Conservation (phyloP, 2,329 filamentous ascomycete species). For the Claviceps capensis region DNA sequence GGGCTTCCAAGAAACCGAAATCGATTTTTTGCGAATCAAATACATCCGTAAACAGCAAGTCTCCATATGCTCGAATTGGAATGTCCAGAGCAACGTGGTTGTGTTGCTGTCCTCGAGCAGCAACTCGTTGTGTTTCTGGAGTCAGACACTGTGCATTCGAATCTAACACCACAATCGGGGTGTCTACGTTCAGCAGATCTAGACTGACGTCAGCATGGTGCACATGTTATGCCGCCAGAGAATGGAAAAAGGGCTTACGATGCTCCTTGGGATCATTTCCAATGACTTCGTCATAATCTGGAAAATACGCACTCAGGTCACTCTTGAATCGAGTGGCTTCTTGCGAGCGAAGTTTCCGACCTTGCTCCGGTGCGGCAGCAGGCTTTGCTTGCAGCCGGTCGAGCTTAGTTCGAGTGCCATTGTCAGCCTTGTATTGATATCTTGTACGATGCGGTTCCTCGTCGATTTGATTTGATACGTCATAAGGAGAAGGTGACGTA, state of each 20-base stretch:
- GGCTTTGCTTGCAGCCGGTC: constrained; percentile 38
- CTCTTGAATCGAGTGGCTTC: constrained; percentile 80
- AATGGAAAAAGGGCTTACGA: constrained; percentile 37
- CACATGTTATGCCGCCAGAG: too few relatives aligned
- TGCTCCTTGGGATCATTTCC: constrained; percentile 69
- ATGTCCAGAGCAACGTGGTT: constrained; percentile 5
- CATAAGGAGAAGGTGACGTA: constrained; percentile 7
- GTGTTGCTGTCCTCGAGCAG: background rate
- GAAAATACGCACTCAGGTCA: constrained; percentile 80
- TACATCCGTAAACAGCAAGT: constrained; percentile 42
- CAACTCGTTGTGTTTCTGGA: constrained; percentile 5
- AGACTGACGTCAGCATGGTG: constrained; percentile 2
- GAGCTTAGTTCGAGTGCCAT: constrained; percentile 49
- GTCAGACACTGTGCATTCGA: constrained; percentile 21
- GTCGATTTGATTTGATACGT: constrained; percentile 9
- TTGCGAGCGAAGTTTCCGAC: constrained; percentile 71
- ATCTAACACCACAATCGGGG: constrained; percentile 59
- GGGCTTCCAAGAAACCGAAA: constrained; percentile 37
- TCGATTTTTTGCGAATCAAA: constrained; percentile 43
- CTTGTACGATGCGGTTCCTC: constrained; percentile 26
- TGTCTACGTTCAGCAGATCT: constrained; percentile 64
- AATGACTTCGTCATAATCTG: constrained; percentile 88
- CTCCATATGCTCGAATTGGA: constrained; percentile 38
- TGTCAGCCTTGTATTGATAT: constrained; percentile 43
- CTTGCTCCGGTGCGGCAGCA: constrained; percentile 41